Evolutionary conservation across 2,329 filamentous ascomycete species (phyloP), one percentile per base, ranked within the genome.

Genomic region (Xylariaceae sp.): DNA sequence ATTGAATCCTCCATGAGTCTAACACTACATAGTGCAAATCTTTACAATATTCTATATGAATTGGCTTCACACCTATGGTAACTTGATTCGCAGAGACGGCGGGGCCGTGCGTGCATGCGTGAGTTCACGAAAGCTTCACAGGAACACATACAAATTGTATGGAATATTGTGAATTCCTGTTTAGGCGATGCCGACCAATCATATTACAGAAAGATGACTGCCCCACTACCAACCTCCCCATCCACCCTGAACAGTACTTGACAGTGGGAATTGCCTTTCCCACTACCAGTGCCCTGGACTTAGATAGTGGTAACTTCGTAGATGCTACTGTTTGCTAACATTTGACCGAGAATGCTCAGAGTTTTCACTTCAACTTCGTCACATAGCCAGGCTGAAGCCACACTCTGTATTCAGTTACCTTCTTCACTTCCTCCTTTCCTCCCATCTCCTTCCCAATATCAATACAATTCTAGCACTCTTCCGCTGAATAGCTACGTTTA

Each of bases 291-390:
- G 37, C 66, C 65, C 64, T 16, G 23, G 39, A 63, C 58, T 58
- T 57, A 61, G 67, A 66, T 70, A 55, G 48, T 43, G 36, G 8
- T 26, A 63, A 52, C 59, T 60, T 47, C 51, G 52, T 21, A 44
- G 9, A 11, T 33, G 33, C 41, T n/a, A 33, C 42, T 15, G 36
- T 29, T 41, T n/a, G 23, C 60, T 58, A 63, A 65, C 54, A 60
- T 24, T 50, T 57, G 29, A 10, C 49, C 16, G 53, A 56, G 56
- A 24, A 23, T 20, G 27, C 6, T 9, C 18, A 4, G 42, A 53
- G 52, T 20, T 42, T n/a, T 37, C 29, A 24, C 37, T 9, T 33
- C 27, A 30, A 18, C 18, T 4, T 29, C 8, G 15, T 11, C 20
- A 20, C 32, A 27, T 23, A 39, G n/a, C 48, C 26, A 26, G 18